Conservation (phyloP, 2,329 filamentous ascomycete species). For the Helminthosporium solani region DNA sequence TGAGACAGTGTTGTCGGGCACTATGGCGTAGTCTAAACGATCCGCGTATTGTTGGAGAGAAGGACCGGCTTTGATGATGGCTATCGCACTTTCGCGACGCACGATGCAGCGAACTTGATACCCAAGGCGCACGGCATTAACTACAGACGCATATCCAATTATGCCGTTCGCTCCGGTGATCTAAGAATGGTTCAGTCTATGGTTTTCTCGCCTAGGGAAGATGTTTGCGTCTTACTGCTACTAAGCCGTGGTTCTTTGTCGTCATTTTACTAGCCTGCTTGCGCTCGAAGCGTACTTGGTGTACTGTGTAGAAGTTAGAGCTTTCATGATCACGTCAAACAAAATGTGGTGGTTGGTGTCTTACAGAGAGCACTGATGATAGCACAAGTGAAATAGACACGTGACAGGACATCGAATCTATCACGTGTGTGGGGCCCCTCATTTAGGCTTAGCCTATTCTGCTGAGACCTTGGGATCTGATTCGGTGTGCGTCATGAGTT, state of each 20-base stretch:
- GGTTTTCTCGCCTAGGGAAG: not conserved
- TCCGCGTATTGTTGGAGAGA: conserved; percentile 26
- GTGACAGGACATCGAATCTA: too few species aligned
- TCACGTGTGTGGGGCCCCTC: not conserved
- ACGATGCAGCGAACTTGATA: conserved; percentile 39
- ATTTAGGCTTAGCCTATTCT: not conserved
- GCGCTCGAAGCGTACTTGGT: not conserved
- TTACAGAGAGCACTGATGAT: not conserved
- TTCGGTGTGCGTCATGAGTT: conserved; percentile 3
- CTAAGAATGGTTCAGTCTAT: conserved; percentile 10
- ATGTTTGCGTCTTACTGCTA: conserved; percentile 24
- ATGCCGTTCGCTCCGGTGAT: conserved; percentile 40
- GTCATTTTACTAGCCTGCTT: conserved; percentile 11
- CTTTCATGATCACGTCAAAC: not conserved
- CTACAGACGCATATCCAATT: conserved; percentile 33
- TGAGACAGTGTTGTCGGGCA: conserved; percentile 29
- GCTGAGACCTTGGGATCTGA: not conserved
- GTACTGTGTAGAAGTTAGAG: not conserved
- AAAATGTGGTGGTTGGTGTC: not conserved
- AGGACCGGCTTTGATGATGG: conserved; percentile 23
- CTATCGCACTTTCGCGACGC: conserved; percentile 29
- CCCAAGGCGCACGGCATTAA: conserved; percentile 27
- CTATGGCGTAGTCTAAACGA: conserved; percentile 26
- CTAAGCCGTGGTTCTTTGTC: conserved; percentile 18
- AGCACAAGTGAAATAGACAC: not conserved